Percentiles rank a stretch among this genome's conserved stretches.
phyloP scores from a whole-genome alignment of 2,329 filamentous ascomycete species.

The Pseudogymnoascus destructans region DNA sequence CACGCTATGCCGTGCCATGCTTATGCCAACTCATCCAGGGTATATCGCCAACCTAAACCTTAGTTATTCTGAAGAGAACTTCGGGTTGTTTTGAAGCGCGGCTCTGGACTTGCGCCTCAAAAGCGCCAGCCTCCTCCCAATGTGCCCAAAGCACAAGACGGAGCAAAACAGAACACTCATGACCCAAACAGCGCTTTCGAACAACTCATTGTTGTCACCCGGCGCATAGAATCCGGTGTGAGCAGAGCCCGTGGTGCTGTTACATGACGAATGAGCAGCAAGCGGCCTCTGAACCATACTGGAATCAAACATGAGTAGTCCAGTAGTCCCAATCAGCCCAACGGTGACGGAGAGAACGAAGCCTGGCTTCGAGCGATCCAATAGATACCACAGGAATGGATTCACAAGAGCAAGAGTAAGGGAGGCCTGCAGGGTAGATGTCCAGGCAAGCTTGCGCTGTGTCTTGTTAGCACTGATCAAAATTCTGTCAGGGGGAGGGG shows the following conservation, averaged over 20 bases:
- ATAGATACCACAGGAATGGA: slow-evolving; percentile 88
- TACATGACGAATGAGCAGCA: slow-evolving; percentile 13
- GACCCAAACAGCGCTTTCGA: slow-evolving; percentile 76
- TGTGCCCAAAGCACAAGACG: slow-evolving; percentile 90
- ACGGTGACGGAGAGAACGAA: slow-evolving; percentile 67
- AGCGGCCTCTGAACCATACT: slow-evolving; percentile 46
- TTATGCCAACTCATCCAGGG: slow-evolving; percentile 5
- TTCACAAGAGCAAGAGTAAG: slow-evolving; percentile 82
- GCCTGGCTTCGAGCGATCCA: slow-evolving; percentile 79
- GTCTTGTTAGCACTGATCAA: slow-evolving; percentile 16
- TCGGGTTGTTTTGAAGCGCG: neutral
- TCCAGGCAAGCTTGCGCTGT: slow-evolving; percentile 81
- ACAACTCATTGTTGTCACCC: slow-evolving; percentile 40
- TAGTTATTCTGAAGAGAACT: neutral
- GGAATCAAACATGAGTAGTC: slow-evolving; percentile 64
- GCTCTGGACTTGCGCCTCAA: slow-evolving; percentile 24
- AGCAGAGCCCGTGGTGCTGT: slow-evolving; percentile 12
- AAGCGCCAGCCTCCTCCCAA: slow-evolving; percentile 64
- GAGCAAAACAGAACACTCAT: slow-evolving; percentile 90
- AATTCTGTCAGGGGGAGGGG: neutral
- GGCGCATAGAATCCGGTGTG: slow-evolving; percentile 34
- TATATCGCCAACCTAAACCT: slow-evolving; percentile 7
- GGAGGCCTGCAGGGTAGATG: slow-evolving; percentile 87
- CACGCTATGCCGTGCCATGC: neutral
- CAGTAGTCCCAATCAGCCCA: slow-evolving; percentile 57